Evolutionary conservation across 257 asterid species (phyloP).

Genomic region (Fraxinus quadrangulata): DNA sequence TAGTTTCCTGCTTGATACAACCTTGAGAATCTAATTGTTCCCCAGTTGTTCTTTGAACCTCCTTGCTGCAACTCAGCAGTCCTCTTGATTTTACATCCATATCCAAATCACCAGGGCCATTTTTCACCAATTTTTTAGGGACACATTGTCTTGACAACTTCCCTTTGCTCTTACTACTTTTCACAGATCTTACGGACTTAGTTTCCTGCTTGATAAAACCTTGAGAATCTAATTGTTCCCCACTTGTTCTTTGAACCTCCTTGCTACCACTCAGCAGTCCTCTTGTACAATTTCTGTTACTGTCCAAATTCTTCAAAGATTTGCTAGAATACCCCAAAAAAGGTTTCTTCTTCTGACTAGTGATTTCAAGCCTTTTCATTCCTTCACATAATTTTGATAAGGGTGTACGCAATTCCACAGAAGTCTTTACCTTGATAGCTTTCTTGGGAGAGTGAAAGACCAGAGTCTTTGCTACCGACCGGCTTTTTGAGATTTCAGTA

Average conservation of each 20-base stretch:
- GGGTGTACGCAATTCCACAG: constrained; percentile 59
- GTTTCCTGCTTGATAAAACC: constrained; percentile 24
- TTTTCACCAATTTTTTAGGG: constrained; percentile 14
- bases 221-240: constrained; percentile 25
- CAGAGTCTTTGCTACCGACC: constrained; percentile 64
- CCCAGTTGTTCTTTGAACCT: constrained; percentile 37
- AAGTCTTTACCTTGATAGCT: constrained; percentile 48
- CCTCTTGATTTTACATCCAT: constrained; percentile 20
- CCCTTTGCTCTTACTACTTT: constrained; percentile 26
- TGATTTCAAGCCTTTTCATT: constrained; percentile 70
- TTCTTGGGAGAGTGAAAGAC: constrained; percentile 75
- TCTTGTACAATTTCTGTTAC: constrained; percentile 27
- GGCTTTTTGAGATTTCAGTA: constrained; percentile 43
- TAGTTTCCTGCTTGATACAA: constrained; percentile 23
- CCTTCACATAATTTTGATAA: constrained; percentile 60
- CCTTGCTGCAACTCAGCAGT: constrained; percentile 34
- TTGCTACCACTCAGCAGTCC: constrained; percentile 32
- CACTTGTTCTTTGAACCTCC: constrained; percentile 39
- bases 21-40: constrained; percentile 24
- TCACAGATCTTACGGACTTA: constrained; percentile 22
- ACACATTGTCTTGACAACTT: constrained; percentile 17
- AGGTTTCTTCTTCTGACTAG: constrained; percentile 63
- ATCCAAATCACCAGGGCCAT: constrained; percentile 14
- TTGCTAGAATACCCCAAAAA: constrained; percentile 41
- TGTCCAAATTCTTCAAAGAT: constrained; percentile 34